Conservation (phyloP, 768 basidiomycete genomes). For the Macrolepiota dolichaula region DNA sequence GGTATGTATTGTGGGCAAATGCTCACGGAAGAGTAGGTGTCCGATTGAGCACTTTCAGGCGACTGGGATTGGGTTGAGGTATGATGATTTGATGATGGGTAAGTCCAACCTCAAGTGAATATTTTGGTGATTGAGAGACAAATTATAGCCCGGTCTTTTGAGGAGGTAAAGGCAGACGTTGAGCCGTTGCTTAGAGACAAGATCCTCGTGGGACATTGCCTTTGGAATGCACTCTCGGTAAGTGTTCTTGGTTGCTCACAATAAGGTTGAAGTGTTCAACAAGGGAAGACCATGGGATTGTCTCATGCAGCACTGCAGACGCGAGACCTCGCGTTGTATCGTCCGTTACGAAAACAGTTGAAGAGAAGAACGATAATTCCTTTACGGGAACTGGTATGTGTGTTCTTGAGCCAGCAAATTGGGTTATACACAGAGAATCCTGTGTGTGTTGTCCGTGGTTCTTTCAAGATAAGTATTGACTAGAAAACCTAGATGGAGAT, state of each 20-base stretch:
- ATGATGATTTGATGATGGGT: too few relatives aligned
- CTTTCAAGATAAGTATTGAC: conserved; percentile 20
- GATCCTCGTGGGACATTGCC: conserved; percentile 51
- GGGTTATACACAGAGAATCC: too few relatives aligned
- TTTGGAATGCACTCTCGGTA: conserved; percentile 55
- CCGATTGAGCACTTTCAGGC: too few relatives aligned
- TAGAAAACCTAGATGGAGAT: conserved; percentile 2
- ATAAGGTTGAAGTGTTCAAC: background rate
- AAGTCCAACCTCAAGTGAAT: too few relatives aligned
- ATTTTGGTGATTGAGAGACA: too few relatives aligned
- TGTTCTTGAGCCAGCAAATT: too few relatives aligned
- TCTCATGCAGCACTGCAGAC: conserved; percentile 50
- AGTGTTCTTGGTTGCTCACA: conserved; percentile 15
- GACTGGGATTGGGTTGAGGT: too few relatives aligned
- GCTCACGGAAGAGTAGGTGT: too few relatives aligned
- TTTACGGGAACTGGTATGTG: conserved; percentile 28
- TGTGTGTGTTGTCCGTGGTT: too few relatives aligned
- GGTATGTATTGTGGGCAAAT: too few relatives aligned
- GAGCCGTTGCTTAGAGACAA: conserved; percentile 40
- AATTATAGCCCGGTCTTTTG: too few relatives aligned
- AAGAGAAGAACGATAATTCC: conserved; percentile 30
- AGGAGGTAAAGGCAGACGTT: conserved; percentile 19
- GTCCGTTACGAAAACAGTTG: conserved; percentile 37
- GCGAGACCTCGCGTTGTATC: conserved; percentile 52
- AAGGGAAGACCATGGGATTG: conserved; percentile 44